These are phyloP conservation scores for Trichosporon sp. DNA, from an alignment of 1,284 basidiomycete species.

Conservation along the genomic window DNA sequence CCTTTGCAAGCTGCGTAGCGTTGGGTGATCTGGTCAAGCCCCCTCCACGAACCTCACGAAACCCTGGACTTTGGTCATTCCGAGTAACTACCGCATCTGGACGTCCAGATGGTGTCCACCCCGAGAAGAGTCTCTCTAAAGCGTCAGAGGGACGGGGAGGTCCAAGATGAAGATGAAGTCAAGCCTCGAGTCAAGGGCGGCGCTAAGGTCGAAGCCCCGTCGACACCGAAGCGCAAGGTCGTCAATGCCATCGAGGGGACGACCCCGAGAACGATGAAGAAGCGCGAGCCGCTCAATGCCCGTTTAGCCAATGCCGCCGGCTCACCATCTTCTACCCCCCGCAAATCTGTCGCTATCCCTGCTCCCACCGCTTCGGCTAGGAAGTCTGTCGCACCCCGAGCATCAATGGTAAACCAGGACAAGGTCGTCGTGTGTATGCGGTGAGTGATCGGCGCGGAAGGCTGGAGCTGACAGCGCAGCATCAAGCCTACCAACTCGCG, in stretches of 20 bases:
- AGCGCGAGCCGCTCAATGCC: conserved; percentile 28
- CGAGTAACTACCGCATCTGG: not conserved
- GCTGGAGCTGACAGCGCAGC: conserved; percentile 19
- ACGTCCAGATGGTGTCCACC: not conserved
- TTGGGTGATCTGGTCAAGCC: not conserved
- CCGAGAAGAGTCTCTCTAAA: not conserved
- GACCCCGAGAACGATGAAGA: conserved; percentile 17
- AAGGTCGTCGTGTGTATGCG: conserved; percentile 46
- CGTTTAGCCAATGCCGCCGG: conserved; percentile 18
- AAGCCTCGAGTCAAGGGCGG: not conserved
- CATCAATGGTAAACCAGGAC: conserved; percentile 19
- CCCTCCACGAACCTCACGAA: not conserved
- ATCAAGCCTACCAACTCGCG: conserved; percentile 39
- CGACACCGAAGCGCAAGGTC: conserved; percentile 16
- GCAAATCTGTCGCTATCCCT: conserved; percentile 4
- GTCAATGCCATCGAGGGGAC: conserved; percentile 17
- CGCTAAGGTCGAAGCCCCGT: not conserved
- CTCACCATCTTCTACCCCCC: conserved; percentile 4
- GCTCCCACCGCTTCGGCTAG: not conserved
- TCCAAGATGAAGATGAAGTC: conserved; percentile 4
- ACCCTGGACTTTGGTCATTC: not conserved
- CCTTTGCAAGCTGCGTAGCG: not conserved
- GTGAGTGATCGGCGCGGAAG: conserved; percentile 22
- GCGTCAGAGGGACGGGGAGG: not conserved
- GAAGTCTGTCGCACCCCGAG: conserved; percentile 2